Evolutionary conservation across 2,329 filamentous ascomycete species (phyloP), one percentile per base, ranked within the genome.

Genomic region (Scleromitrula shiraiana): DNA sequence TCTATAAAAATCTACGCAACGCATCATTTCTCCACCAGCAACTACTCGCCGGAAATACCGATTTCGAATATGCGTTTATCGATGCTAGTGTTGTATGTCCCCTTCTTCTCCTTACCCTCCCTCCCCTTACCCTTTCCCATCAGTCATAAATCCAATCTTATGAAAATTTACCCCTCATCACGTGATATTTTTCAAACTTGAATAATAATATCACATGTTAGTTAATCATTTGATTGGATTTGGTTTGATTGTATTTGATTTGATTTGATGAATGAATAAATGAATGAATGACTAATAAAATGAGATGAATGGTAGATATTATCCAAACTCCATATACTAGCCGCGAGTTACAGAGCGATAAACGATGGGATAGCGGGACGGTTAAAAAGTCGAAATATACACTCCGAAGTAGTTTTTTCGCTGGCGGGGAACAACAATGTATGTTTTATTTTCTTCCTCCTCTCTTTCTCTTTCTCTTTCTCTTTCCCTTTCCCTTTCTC

Each of bases 31-130:
- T 98, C 36, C 83, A 89, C 44, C 74, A 83, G 57, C 90, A 96
- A 68, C 78, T 98, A 5, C 73, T 97, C n/a, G 76, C 80, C 5
- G 85, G 87, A 44, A 95, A 97, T 63, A 62, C 78, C 9, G 82
- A 83, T 7, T 97, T 90, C 59, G 89, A 97, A 67, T 97, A 97
- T 72, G 89, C 90, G 27, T 85, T 98, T 56, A 77, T 98, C 39
- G 91, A 98, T 68, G 89, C 89, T 17, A 80, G 78, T 38, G 78
- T 86, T 65, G 83, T 90, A 73, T 52, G 75, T 68, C 9, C 10
- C 20, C 8, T 10, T 14, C n/a, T 6, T 14, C 22, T 14, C 4
- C 12, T 36, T 38, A n/a, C 10, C 4, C 2, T 8, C 17, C 10
- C 19, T 29, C 36, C 1, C 20, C 9, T n/a, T 12, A 10, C 7